phyloP scores from a whole-genome alignment of 768 basidiomycete species.

The Lyophyllum atratum region DNA sequence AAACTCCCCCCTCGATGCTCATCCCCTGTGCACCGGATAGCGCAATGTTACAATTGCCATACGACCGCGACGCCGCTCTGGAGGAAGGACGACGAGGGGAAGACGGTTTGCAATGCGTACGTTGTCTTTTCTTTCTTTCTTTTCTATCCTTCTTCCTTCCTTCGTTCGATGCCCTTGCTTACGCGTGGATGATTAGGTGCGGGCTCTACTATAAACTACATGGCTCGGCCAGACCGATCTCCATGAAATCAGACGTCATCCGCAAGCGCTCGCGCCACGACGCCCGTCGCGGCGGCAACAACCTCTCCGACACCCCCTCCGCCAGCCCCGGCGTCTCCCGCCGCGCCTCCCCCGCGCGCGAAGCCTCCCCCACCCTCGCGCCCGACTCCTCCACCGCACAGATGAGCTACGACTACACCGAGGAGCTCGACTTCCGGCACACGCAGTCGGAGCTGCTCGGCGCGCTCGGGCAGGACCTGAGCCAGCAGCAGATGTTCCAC shows the following conservation, averaged over 20 bases:
- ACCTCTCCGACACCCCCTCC: conserved; percentile 68
- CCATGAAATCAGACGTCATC: conserved; percentile 90
- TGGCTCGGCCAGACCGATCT: conserved; percentile 83
- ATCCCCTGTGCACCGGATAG: conserved; percentile 41
- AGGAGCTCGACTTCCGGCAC: conserved; percentile 43
- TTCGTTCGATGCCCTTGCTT: conserved; percentile 6
- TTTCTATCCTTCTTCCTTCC: conserved; percentile 4
- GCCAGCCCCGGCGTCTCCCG: conserved; percentile 75
- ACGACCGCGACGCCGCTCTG: conserved; percentile 88
- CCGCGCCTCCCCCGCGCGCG: conserved; percentile 67
- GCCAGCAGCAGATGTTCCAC: conserved; percentile 25
- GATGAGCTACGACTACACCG: conserved; percentile 49
- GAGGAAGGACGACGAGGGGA: conserved; percentile 90
- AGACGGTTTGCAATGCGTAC: conserved; percentile 89
- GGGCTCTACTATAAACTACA: conserved; percentile 86
- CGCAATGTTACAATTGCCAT: conserved; percentile 90
- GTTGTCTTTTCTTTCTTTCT: conserved; percentile 36
- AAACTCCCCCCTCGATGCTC: conserved; percentile 28
- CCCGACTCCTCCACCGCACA: conserved; percentile 73
- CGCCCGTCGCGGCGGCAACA: conserved; percentile 57
- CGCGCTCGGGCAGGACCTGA: conserved; percentile 39
- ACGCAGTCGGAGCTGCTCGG: conserved; percentile 55
- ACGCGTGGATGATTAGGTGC: conserved; percentile 47
- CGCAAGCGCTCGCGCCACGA: conserved; percentile 86
- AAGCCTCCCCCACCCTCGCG: conserved; percentile 65